Percentiles rank a stretch among this genome's conserved stretches.
These are phyloP conservation scores for Lentinula edodes DNA, from an alignment of 768 basidiomycete genomes.

Conservation along the genomic window DNA sequence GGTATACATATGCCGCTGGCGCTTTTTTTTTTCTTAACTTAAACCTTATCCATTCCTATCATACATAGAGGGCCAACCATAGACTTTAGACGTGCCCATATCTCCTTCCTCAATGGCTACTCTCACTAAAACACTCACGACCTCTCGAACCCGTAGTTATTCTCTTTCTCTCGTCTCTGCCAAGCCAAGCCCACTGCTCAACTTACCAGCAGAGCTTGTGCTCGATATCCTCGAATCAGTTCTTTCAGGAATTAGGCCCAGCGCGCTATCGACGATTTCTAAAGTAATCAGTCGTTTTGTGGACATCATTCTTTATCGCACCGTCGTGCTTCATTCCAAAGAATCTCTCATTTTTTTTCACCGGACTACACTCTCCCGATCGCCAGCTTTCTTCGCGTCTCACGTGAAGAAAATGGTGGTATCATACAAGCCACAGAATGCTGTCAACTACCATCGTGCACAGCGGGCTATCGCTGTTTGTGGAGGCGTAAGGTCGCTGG, in stretches of 20 bases:
- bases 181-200: slow-evolving; percentile 20
- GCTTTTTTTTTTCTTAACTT: neutral
- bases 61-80: slow-evolving; percentile 1
- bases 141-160: slow-evolving; percentile 8
- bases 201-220: slow-evolving; percentile 32
- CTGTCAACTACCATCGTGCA: slow-evolving; percentile 11
- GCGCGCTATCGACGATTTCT: slow-evolving; percentile 6
- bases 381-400: slow-evolving; percentile 19
- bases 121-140: neutral
- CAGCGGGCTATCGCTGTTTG: slow-evolving; percentile 27
- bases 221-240: slow-evolving; percentile 30
- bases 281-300: slow-evolving; percentile 24
- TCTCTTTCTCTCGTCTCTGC: slow-evolving; percentile 15
- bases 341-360: slow-evolving; percentile 26
- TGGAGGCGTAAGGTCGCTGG: slow-evolving; percentile 24
- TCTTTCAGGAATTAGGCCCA: slow-evolving; percentile 22
- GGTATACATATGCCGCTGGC: neutral
- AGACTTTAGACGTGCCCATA: neutral
- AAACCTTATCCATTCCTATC: neutral
- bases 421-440: slow-evolving; percentile 18
- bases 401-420: slow-evolving; percentile 33
- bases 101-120: neutral
- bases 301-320: slow-evolving; percentile 31
- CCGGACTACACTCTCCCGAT: slow-evolving; percentile 26
- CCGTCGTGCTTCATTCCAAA: slow-evolving; percentile 28